phyloP scores from a whole-genome alignment of 2,329 filamentous ascomycete genomes.

The Atkinsonella texensis region DNA sequence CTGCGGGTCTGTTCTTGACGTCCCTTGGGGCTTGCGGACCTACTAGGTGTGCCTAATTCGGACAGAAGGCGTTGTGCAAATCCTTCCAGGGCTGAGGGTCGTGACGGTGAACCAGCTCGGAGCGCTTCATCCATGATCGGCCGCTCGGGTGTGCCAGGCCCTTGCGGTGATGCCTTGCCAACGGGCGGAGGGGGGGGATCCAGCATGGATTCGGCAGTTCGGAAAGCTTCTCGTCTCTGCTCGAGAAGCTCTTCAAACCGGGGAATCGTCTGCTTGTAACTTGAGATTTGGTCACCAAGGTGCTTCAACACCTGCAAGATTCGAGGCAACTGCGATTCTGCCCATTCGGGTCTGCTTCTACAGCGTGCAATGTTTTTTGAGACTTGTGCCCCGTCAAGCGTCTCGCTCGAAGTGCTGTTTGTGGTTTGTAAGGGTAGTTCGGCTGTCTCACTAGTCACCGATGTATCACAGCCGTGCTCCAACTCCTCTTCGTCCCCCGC shows the following conservation, averaged over 20 bases:
- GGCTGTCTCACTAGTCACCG: conserved; percentile 3
- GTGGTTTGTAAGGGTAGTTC: neutral
- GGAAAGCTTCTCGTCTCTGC: conserved; percentile 52
- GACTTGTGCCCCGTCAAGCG: conserved; percentile 20
- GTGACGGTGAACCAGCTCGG: conserved; percentile 38
- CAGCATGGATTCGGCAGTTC: conserved; percentile 41
- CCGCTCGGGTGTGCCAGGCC: conserved; percentile 28
- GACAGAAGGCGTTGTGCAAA: conserved; percentile 51
- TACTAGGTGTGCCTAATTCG: conserved; percentile 43
- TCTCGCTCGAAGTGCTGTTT: neutral
- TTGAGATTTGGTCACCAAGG: conserved; percentile 49
- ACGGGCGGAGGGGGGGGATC: conserved; percentile 19
- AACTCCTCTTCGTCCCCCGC: conserved; percentile 26
- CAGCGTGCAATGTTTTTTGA: conserved; percentile 37
- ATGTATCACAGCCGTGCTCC: conserved; percentile 6
- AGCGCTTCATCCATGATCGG: conserved; percentile 30
- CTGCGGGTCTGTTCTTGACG: conserved; percentile 31
- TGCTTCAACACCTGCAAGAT: conserved; percentile 46
- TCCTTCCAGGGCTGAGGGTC: conserved; percentile 44
- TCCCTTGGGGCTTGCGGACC: conserved; percentile 36
- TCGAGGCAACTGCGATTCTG: conserved; percentile 33
- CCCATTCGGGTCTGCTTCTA: conserved; percentile 42
- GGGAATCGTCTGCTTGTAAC: conserved; percentile 51
- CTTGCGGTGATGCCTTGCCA: conserved; percentile 17
- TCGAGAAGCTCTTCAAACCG: conserved; percentile 63